Base-by-base conservation (phyloP, 306 rosid species). In the Alnus glutinosa region DNA sequence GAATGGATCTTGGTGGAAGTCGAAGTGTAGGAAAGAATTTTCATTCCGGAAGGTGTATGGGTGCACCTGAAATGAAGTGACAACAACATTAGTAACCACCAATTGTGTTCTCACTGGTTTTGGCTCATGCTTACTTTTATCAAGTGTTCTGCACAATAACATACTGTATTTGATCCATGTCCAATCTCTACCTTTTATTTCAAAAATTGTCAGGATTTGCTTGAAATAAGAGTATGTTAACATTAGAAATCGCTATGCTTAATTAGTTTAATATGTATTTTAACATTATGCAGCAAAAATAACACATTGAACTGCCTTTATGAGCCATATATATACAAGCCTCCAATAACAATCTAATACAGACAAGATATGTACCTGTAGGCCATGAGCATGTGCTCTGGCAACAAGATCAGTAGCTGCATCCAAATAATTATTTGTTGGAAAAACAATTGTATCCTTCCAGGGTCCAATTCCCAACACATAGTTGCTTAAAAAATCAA, bases 401-500 rank as follows among this genome's bases (percentile, higher is more conserved):
- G 87, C 66, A 71, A 94, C 94, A 79, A 94, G 87, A 89, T 94
- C 80, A 9, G 96, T 88, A 11, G 93, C 91, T 55, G 39, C 73
- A 77, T 19, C 78, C 84, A 77, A n/a, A 82, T 89, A 89, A 62
- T 94, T 89, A 1, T 92, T 80, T 14, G 11, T 83, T 13, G 49
- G 90, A 50, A 97, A 89, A 34, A 90, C 96, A 46, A 94, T 44
- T 1, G 97, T 92, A 77, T 94, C 97, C 84, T 94, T 94, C 98
- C 97, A 92, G 46, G 97, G 97, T 76, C 98, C 98, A 73, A 94
- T 92, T 51, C 97, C 98, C n/a, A 94, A 85, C 67, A 92, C 96
- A 83, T 90, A 90, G 18, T 89, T 72, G 44, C 84, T 88, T 64
- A 94, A 91, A 85, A 79, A 94, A 84, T 81, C 83, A 11, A 94